Base-by-base conservation (phyloP, 1,284 basidiomycete species). In the Puccinia horiana region DNA sequence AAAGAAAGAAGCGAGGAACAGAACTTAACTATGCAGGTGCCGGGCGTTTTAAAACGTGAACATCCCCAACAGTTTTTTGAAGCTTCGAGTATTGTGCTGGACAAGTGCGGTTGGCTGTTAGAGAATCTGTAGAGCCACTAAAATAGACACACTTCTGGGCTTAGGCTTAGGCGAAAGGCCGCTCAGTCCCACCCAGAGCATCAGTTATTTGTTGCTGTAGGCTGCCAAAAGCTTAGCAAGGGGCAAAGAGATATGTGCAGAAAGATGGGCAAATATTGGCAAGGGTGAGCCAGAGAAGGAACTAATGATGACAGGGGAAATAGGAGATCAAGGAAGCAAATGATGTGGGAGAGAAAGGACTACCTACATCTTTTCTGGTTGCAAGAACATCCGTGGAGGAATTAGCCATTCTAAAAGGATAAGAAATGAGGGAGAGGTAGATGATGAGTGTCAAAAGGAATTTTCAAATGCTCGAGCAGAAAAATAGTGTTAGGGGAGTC, bases 1-100 rank as follows among this genome's bases (percentile, higher is more conserved):
- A n/a, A n/a, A n/a, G n/a, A 42, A 8, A 20, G 63, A 44, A 40
- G 32, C 4, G 29, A 37, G 73, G 26, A 63, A 23, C 35, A n/a
- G 37, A 20, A 67, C 76, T 77, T 61, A 77, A 76, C 76, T 77
- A 77, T n/a, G 76, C 76, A 47, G 58, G 49, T 26, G 76, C 2
- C 37, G 63, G 32, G 29, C n/a, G n/a, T n/a, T n/a, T n/a, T n/a
- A n/a, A n/a, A n/a, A n/a, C n/a, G n/a, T n/a, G n/a, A n/a, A n/a
- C n/a, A n/a, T n/a, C n/a, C n/a, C n/a, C n/a, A n/a, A n/a, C n/a
- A n/a, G n/a, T n/a, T n/a, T n/a, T n/a, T n/a, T n/a, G n/a, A n/a
- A n/a, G n/a, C 32, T 56, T 26, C 8, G 54, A n/a, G 54, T 56
- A 56, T 32, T 54, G 72, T n/a, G 72, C 8, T 16, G 35, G 35